Percentiles rank a stretch among this genome's conserved stretches.
These are phyloP conservation scores for Boletus sp. DNA, from an alignment of 768 basidiomycete species.

Conservation along the genomic window DNA sequence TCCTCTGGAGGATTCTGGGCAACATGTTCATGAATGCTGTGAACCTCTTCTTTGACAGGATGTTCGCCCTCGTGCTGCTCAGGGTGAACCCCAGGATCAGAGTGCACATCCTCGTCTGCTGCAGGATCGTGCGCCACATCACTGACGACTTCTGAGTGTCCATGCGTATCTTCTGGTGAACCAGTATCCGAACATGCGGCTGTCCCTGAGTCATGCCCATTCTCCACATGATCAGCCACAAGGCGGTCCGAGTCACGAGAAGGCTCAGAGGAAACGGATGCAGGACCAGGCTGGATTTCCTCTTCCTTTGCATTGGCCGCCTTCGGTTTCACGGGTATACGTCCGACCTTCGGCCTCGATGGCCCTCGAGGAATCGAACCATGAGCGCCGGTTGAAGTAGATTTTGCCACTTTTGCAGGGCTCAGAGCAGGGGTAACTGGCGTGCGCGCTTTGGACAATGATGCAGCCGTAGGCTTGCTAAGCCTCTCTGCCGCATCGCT, in stretches of 20 bases:
- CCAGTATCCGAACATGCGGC: conserved; percentile 10
- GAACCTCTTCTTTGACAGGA: conserved; percentile 7
- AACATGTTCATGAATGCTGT: conserved; percentile 2
- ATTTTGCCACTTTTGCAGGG: conserved; percentile 28
- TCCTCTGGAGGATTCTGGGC: conserved; percentile 6
- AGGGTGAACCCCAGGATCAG: conserved; percentile 10
- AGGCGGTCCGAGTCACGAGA: conserved; percentile 19
- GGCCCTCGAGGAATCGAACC: conserved; percentile 27
- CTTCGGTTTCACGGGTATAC: conserved; percentile 25
- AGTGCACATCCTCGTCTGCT: conserved; percentile 3
- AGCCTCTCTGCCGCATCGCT: conserved; percentile 60
- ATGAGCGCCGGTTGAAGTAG: conserved; percentile 31
- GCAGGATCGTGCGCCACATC: conserved; percentile 10
- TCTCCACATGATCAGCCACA: conserved; percentile 23
- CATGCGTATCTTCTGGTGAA: conserved; percentile 21
- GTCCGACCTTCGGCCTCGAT: conserved; percentile 29
- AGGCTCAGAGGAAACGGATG: conserved; percentile 26
- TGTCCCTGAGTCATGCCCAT: conserved; percentile 24
- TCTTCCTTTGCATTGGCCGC: conserved; percentile 22
- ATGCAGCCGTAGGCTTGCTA: conserved; percentile 82
- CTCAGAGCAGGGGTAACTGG: conserved; percentile 15
- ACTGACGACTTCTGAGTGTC: conserved; percentile 13
- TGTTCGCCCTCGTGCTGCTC: conserved; percentile 11
- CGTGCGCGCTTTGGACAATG: conserved; percentile 59
- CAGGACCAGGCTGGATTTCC: conserved; percentile 14